Percentiles rank a stretch among this genome's conserved stretches.
These are phyloP conservation scores for barrel medic (Medicago truncatula) DNA, from an alignment of 306 rosid genomes.

Conservation along the genomic window DNA sequence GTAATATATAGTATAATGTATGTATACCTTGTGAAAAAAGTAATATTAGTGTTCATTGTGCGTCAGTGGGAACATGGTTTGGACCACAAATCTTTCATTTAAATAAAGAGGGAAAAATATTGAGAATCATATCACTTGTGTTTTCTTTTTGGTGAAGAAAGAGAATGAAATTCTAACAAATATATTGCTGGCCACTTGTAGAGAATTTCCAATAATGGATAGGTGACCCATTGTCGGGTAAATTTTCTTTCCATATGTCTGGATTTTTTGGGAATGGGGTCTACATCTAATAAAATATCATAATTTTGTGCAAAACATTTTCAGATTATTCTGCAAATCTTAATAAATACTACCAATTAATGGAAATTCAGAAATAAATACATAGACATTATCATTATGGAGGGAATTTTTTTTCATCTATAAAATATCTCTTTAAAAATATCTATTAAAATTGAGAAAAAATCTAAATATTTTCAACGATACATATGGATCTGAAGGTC, in stretches of 20 bases:
- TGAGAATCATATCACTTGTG: constrained; percentile 32
- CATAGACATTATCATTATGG: background rate
- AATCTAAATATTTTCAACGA: too few species aligned
- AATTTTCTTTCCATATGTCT: constrained; percentile 57
- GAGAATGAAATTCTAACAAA: constrained; percentile 40
- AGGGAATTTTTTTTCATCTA: background rate
- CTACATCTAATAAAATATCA: constrained; percentile 45
- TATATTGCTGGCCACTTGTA: constrained; percentile 44
- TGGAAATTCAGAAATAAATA: constrained; percentile 20
- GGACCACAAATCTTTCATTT: constrained; percentile 55
- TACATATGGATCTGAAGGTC: too few species aligned
- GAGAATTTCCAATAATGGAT: constrained; percentile 63
- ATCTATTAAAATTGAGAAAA: too few species aligned
- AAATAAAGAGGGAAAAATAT: constrained; percentile 21
- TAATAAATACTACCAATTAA: constrained; percentile 35
- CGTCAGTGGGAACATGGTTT: constrained; percentile 55
- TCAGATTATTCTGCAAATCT: constrained; percentile 44
- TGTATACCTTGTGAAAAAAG: constrained; percentile 41
- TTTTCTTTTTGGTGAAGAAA: constrained; percentile 35
- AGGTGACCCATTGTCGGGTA: constrained; percentile 55
- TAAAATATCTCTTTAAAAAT: too few species aligned
- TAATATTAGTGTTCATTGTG: constrained; percentile 40
- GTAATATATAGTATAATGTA: background rate
- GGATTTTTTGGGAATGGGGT: constrained; percentile 53
- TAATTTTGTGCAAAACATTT: constrained; percentile 43